A percentile compares a stretch with the other conserved stretches of the same genome.
phyloP scores from a whole-genome alignment of 306 rosid genomes.

The Lagenaria siceraria region DNA sequence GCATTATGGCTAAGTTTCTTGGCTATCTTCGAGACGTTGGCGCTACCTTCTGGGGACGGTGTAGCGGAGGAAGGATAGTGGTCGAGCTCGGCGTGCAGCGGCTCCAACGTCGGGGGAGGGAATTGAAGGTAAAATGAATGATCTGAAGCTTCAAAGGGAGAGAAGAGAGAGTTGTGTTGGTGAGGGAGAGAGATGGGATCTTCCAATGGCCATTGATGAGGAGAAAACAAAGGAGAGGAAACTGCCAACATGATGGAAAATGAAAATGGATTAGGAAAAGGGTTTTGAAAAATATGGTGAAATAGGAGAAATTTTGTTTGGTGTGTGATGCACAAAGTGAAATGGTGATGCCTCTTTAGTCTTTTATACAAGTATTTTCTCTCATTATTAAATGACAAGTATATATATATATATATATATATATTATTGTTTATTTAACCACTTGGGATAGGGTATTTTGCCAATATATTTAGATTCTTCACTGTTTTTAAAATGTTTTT shows the following conservation, averaged over 20 bases:
- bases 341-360: background rate
- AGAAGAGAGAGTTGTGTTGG: background rate
- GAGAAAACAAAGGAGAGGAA: slow-evolving; percentile 21
- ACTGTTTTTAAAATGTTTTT: background rate
- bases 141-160: slow-evolving; percentile 2
- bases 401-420: no score
- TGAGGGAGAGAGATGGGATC: background rate
- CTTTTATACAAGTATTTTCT: background rate
- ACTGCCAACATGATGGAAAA: slow-evolving; percentile 18
- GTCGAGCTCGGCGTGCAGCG: background rate
- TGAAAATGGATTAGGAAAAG: background rate
- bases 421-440: background rate
- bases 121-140: background rate
- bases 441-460: background rate
- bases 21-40: slow-evolving; percentile 1
- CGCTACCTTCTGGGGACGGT: background rate
- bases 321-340: background rate
- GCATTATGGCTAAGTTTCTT: slow-evolving; percentile 78
- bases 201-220: slow-evolving; percentile 14
- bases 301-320: background rate
- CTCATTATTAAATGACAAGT: background rate
- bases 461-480: background rate
- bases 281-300: background rate
- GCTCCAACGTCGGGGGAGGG: background rate
- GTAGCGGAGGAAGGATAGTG: background rate